Conservation (phyloP, 2,329 filamentous ascomycete species). For the Tolypocladium capitatum region DNA sequence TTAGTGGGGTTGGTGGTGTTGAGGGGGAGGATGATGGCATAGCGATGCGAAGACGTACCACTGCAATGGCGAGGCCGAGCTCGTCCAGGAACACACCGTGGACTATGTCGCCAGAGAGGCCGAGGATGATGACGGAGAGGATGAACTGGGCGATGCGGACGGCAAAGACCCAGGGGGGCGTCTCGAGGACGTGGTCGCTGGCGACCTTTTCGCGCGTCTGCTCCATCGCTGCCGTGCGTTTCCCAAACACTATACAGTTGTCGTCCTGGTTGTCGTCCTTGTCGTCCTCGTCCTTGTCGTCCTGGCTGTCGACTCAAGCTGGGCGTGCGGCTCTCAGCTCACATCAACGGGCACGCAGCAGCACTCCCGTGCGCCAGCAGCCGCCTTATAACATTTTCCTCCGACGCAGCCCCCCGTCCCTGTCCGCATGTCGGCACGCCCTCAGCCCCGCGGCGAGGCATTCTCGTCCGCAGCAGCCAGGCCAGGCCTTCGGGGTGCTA, state of each 20-base stretch:
- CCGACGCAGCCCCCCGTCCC: not conserved
- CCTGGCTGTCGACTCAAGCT: not conserved
- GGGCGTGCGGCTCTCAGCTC: not conserved
- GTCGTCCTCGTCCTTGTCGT: not conserved
- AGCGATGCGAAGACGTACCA: conserved; percentile 17
- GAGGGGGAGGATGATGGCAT: too few relatives aligned
- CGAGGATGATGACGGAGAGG: conserved; percentile 29
- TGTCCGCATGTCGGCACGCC: not conserved
- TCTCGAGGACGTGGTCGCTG: conserved; percentile 20
- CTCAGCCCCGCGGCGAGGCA: not conserved
- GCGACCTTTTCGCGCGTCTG: conserved; percentile 6
- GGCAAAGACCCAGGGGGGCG: conserved; percentile 29
- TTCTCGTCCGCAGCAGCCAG: not conserved
- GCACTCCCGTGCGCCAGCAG: not conserved
- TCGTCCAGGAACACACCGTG: conserved; percentile 25
- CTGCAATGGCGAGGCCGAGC: conserved; percentile 26
- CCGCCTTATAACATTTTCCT: not conserved
- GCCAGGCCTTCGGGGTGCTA: not conserved
- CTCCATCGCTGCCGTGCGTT: conserved; percentile 5
- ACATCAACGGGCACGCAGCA: too few relatives aligned
- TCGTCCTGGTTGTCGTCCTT: not conserved
- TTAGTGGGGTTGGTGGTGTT: not conserved
- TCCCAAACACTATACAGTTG: not conserved
- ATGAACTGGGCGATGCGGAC: conserved; percentile 27
- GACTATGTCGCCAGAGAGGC: conserved; percentile 26